phyloP scores from a whole-genome alignment of 129 eudicot species.

The Smallanthus sonchifolius region DNA sequence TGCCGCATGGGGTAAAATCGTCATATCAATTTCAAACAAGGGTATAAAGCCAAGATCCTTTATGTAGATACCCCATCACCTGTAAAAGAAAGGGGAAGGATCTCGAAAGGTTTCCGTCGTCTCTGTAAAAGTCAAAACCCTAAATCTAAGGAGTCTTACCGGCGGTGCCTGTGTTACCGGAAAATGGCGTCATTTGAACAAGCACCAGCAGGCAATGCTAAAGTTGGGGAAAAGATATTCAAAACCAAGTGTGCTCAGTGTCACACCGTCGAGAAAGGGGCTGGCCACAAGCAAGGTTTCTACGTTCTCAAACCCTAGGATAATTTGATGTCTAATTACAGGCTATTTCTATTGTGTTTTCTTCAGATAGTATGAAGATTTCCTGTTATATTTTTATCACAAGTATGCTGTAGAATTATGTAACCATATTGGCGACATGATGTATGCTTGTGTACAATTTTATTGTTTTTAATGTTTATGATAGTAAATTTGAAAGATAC shows the following conservation, averaged over 20 bases:
- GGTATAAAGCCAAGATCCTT: constrained; percentile 11
- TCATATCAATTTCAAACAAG: too few species aligned
- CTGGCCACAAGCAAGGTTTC: constrained; percentile 83
- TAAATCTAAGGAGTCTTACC: background rate
- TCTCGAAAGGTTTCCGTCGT: background rate
- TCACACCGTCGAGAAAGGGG: constrained; percentile 76
- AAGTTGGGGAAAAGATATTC: constrained; percentile 73
- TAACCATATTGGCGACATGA: background rate
- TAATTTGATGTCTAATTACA: background rate
- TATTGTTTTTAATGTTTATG: background rate
- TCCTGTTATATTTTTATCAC: background rate
- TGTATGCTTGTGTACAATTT: background rate
- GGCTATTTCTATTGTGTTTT: background rate
- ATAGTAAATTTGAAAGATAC: background rate
- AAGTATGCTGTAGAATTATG: background rate
- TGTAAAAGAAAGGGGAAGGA: too few species aligned
- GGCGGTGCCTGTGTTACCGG: background rate
- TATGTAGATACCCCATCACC: background rate
- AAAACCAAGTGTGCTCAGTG: constrained; percentile 84
- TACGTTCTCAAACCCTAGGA: background rate
- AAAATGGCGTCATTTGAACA: constrained; percentile 69
- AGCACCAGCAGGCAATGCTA: constrained; percentile 59
- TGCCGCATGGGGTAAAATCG: too few species aligned
- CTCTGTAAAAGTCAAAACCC: background rate
- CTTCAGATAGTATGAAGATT: too few species aligned